Percentiles rank a stretch among this genome's conserved stretches.
Conservation (phyloP, 129 eudicot species). For the Flaveria sonorensis region DNA sequence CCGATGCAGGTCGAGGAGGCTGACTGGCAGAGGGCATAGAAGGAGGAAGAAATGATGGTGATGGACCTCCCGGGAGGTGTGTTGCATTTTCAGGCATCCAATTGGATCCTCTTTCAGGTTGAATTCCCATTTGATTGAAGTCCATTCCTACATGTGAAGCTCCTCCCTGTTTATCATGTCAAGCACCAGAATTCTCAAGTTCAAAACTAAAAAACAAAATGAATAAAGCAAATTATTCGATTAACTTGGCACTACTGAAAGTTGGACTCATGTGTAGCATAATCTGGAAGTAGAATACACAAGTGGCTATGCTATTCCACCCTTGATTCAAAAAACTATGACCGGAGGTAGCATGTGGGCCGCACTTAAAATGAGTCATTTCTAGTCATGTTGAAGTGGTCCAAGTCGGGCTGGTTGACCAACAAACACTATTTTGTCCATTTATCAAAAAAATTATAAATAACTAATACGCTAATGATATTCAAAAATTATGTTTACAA, state of each 20-base stretch:
- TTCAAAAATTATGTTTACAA: background rate
- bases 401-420: background rate
- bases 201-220: background rate
- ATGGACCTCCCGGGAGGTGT: slow-evolving; percentile 51
- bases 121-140: slow-evolving; percentile 63
- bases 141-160: slow-evolving; percentile 67
- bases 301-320: background rate
- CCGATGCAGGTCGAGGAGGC: slow-evolving; percentile 62
- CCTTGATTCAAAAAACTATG: background rate
- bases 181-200: slow-evolving; percentile 13
- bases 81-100: slow-evolving; percentile 64
- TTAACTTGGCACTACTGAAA: background rate
- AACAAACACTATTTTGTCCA: background rate
- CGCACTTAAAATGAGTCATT: background rate
- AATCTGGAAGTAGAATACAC: background rate
- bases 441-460: background rate
- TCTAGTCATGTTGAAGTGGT: background rate
- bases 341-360: background rate
- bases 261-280: background rate
- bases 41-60: slow-evolving; percentile 44
- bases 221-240: background rate
- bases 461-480: background rate
- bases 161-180: slow-evolving; percentile 53
- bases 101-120: slow-evolving; percentile 61
- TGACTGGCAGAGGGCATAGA: slow-evolving; percentile 60